Evolutionary conservation across 106 monocot genomes (phyloP), one percentile per base, ranked within the genome.

Genomic region (Dendrobium huoshanense): DNA sequence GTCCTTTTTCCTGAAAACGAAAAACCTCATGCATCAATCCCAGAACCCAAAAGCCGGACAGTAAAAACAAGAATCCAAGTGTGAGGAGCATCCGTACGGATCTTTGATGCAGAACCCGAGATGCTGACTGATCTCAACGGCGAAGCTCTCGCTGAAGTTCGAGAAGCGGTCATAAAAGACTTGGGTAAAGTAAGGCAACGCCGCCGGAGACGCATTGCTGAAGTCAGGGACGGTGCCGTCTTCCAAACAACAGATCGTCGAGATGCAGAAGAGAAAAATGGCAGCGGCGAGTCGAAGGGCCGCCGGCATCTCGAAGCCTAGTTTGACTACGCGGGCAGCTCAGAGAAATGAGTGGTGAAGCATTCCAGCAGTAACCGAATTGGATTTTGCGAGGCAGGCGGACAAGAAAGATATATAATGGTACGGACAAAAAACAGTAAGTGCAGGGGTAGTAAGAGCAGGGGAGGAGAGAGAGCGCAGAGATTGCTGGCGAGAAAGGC

Each of bases 61-160:
- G 51, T 20, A 22, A 47, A 25, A 76, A 47, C 49, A 49, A 27
- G n/a, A 20, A 61, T n/a, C 0, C 8, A 22, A 22, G 61, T 74
- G 41, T 3, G 47, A 11, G 48, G 11, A 47, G 22, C 76, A 13
- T 25, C 27, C 73, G 0, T 73, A 89, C 89, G 64, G 72, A 41
- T 89, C 86, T 5, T 78, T 80, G 68, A 89, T 80, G 84, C 89
- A 89, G 87, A 79, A 89, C 16, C 82, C 55, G 19, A 89, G 82
- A 9, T 77, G 24, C 41, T 80, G 31, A 49, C 51, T n/a, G 70
- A 80, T 25, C 1, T 80, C 78, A 7, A 33, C 42, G 9, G n/a
- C n/a, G 77, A 85, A 65, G 33, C 9, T 29, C 15, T 22, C 41
- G 37, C 87, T 80, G 68, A 82, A 33, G 67, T 82, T 84, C 16